Base-by-base conservation (phyloP, 768 basidiomycete species). In the Tricholoma flavovirens region DNA sequence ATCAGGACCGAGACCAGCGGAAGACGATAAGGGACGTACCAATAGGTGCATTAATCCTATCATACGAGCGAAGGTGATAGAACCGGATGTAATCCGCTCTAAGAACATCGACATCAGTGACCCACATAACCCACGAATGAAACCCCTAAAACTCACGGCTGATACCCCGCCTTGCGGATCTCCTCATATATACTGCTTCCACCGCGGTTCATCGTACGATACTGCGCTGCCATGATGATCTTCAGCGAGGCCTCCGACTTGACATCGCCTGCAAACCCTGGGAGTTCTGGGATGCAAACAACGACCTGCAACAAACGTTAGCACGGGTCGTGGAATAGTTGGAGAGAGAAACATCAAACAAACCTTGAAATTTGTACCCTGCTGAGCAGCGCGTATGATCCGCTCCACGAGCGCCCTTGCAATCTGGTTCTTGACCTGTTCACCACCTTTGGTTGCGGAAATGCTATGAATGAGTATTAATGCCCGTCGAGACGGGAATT, bases 51-150 rank as follows among this genome's bases (percentile, higher is more conserved):
- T 93, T 94, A 65, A 95, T 90, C 22, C 94, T 78, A 66, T 98
- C 95, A 67, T 95, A 99, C 1, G 87, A 76, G 29, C 97, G 82
- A 22, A 99, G 78, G 71, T 98, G 93, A 74, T 90, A 98, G 78
- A 97, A 93, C 10, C 86, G 81, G 62, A 97, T 89, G 67, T 88
- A 94, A 56, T 94, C 86, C 72, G 75, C 64, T n/a, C 91, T 92
- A 48, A 24, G 19, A 22, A 30, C 14, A 45, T 40, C 26, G 42
- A n/a, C 50, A 21, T 30, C 26, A 14, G n/a, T 19, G 8, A 42
- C 6, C 1, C 24, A 17, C 9, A 4, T 15, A 24, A 14, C 7
- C 5, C 24, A 26, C 24, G 24, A 26, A 26, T 26, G 24, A 26
- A 26, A 26, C 2, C 24, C 24, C 38, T 19, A 67, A 33, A 21